These are phyloP conservation scores for Penicillium odoratum DNA, from an alignment of 495 filamentous ascomycete species.

Conservation along the genomic window DNA sequence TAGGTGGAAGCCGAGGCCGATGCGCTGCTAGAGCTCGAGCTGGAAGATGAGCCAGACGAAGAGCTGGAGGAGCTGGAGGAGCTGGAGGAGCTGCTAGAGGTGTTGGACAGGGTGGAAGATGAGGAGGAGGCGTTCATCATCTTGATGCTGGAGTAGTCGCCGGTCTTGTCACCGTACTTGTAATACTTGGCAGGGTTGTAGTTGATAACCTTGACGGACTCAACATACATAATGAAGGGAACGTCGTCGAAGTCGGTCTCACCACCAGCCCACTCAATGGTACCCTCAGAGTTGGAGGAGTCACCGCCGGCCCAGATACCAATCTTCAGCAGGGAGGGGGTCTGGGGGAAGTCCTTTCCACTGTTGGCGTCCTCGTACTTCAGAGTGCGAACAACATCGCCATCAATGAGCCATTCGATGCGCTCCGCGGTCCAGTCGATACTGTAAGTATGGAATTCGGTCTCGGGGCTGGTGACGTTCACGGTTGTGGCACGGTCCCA, in stretches of 20 bases:
- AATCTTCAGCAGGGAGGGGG: constrained; percentile 82
- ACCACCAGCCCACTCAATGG: constrained; percentile 78
- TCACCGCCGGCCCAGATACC: constrained; percentile 90
- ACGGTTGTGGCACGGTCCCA: constrained; percentile 73
- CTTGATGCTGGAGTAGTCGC: constrained; percentile 73
- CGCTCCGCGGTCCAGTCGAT: constrained; percentile 77
- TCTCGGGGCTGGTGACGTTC: constrained; percentile 62
- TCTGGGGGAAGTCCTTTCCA: constrained; percentile 82
- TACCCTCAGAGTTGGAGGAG: constrained; percentile 59
- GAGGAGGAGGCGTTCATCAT: constrained; percentile 24
- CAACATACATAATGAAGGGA: constrained; percentile 76
- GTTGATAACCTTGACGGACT: constrained; percentile 52
- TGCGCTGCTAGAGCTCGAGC: constrained; percentile 4
- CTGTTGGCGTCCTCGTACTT: constrained; percentile 56
- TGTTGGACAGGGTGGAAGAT: constrained; percentile 9
- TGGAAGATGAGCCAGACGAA: too few species aligned
- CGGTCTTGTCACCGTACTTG: constrained; percentile 65
- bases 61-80: background rate
- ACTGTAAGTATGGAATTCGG: constrained; percentile 75
- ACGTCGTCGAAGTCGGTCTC: constrained; percentile 68
- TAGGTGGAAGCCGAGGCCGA: constrained; percentile 5
- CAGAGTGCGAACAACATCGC: constrained; percentile 71
- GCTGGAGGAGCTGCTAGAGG: constrained; percentile 10
- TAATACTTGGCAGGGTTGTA: constrained; percentile 55
- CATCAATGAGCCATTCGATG: constrained; percentile 81